phyloP scores from a whole-genome alignment of 2,329 filamentous ascomycete species.

The Knufia petricola region DNA sequence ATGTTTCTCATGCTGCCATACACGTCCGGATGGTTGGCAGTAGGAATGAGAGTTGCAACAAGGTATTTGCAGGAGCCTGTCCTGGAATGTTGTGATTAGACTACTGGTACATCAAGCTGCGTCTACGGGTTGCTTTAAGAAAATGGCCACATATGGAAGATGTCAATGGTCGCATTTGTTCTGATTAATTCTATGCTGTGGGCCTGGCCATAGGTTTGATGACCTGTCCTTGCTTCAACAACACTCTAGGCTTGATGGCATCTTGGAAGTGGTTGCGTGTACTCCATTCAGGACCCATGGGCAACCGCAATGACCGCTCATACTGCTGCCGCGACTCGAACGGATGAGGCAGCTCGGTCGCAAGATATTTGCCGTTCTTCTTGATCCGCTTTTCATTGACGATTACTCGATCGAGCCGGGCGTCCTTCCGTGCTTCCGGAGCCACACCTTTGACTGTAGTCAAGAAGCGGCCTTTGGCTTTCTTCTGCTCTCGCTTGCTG shows the following conservation, averaged over 20 bases:
- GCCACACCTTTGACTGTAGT: constrained; percentile 57
- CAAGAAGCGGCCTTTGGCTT: constrained; percentile 46
- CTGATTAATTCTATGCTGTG: constrained; percentile 30
- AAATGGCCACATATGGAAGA: too few relatives aligned
- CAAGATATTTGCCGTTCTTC: constrained; percentile 86
- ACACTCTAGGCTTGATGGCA: constrained; percentile 74
- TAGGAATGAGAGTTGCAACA: too few relatives aligned
- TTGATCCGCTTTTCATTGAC: constrained; percentile 84
- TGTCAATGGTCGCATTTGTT: too few relatives aligned
- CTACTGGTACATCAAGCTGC: too few relatives aligned
- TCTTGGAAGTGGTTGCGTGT: constrained; percentile 94
- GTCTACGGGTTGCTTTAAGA: too few relatives aligned
- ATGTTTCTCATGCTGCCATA: too few relatives aligned
- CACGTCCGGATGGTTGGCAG: too few relatives aligned
- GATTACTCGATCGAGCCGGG: constrained; percentile 73
- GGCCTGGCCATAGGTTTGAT: constrained; percentile 83
- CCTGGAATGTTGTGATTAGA: too few relatives aligned
- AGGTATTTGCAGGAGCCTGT: too few relatives aligned
- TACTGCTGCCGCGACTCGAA: constrained; percentile 63
- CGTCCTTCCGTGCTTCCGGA: constrained; percentile 67
- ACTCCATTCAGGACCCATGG: constrained; percentile 87
- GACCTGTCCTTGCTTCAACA: constrained; percentile 75
- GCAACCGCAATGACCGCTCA: constrained; percentile 74
- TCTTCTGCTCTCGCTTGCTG: constrained; percentile 50
- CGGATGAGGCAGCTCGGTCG: constrained; percentile 72